Base-by-base conservation (phyloP, 768 basidiomycete genomes). In the Boletales sp. region DNA sequence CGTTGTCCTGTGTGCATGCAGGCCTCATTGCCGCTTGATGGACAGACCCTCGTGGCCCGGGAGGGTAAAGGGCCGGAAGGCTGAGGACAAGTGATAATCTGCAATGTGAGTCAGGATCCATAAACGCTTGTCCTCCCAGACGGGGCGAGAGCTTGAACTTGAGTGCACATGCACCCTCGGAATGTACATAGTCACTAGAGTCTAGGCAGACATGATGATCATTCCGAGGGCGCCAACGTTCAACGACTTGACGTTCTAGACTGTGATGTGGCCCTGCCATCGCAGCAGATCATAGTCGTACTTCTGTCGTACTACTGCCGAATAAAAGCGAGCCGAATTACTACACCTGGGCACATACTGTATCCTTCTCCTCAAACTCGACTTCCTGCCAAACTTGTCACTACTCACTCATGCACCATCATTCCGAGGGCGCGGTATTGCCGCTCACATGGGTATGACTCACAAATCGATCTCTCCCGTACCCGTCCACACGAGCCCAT, bases 401-500 rank as follows among this genome's bases (percentile, higher is more conserved):
- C 19, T 39, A 10, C 19, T 21, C 12, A 17, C 37, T 10, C 12
- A 38, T 39, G 17, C 38, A 7, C 36, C n/a, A 37, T 13, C 21
- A 19, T 19, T 18, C 12, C 10, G 21, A 48, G 27, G 43, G 48
- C 15, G 31, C 47, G 13, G 30, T 11, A 3, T 11, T 55, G 14
- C 60, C 60, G 5, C 18, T 62, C 9, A 12, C 31, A 43, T 61
- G 60, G 60, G 60, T 51, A 53, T 11, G 24, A 11, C 34, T 30
- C 24, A 9, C 35, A 13, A 13, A 7, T 24, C 11, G 3, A 3
- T 17, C 14, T 3, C n/a, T 14, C 17, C 19, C n/a, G 29, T 14
- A 8, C 18, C 24, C 43, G 12, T 29, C 15, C 29, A 7, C 17
- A 27, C 15, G 35, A 45, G n/a, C 27, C 5, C 9, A 29, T 34